Conservation (phyloP, 1,284 basidiomycete species). For the Moniliella sp. region DNA sequence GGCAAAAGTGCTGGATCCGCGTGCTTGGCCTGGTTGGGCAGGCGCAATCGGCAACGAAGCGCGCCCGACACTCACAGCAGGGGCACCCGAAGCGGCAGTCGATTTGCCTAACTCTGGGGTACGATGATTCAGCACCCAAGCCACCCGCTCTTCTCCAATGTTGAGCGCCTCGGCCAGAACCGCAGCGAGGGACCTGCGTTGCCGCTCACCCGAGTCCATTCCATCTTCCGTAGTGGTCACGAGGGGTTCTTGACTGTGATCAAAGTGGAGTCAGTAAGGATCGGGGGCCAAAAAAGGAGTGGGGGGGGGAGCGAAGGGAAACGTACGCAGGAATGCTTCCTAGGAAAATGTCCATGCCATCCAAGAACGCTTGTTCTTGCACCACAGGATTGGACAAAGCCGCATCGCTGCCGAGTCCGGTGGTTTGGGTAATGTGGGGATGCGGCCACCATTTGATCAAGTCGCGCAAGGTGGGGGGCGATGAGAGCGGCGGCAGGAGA, state of each 20-base stretch:
- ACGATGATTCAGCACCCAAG: constrained; percentile 14
- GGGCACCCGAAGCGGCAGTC: neutral
- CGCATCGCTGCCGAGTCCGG: too few species aligned
- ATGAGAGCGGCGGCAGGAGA: neutral
- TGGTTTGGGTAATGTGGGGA: constrained; percentile 42
- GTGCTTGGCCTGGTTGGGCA: neutral
- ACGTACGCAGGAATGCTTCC: constrained; percentile 40
- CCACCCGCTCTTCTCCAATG: constrained; percentile 16
- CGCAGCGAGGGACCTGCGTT: constrained; percentile 9
- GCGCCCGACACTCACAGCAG: neutral
- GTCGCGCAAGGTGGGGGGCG: constrained; percentile 49
- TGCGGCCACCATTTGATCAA: constrained; percentile 69
- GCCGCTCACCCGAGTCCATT: constrained; percentile 8
- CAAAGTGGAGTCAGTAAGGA: neutral
- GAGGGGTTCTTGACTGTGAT: constrained; percentile 1
- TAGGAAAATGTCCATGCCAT: constrained; percentile 78
- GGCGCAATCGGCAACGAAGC: neutral
- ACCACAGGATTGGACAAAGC: constrained; percentile 49
- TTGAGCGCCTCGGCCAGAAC: constrained; percentile 15
- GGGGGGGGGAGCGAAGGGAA: neutral
- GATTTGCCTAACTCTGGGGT: constrained; percentile 14
- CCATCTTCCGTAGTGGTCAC: constrained; percentile 1
- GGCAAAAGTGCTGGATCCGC: constrained; percentile 43
- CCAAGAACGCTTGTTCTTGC: constrained; percentile 72
- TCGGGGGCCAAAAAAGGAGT: neutral